Conservation (phyloP, 768 basidiomycete species). For the Phaeolepiota aurea region DNA sequence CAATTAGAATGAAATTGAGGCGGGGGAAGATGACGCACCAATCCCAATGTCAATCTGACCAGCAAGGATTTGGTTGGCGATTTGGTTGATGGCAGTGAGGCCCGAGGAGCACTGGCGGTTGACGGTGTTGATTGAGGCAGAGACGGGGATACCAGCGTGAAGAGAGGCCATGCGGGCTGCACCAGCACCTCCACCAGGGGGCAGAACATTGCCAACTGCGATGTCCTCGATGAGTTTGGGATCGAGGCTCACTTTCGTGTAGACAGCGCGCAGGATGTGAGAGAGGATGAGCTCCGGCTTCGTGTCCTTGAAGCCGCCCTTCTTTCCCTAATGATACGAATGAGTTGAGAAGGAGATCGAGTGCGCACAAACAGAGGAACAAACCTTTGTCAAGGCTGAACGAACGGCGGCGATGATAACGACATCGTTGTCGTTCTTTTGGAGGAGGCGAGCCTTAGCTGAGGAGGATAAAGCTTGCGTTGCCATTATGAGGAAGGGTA, state of each 20-base stretch:
- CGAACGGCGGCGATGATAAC: slow-evolving; percentile 87
- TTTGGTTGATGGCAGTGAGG: slow-evolving; percentile 71
- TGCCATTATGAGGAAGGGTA: slow-evolving; percentile 19
- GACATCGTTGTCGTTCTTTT: slow-evolving; percentile 77
- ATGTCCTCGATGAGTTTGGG: slow-evolving; percentile 81
- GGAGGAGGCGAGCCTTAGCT: slow-evolving; percentile 52
- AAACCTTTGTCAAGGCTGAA: slow-evolving; percentile 87
- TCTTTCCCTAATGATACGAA: slow-evolving; percentile 46
- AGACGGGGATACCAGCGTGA: slow-evolving; percentile 76
- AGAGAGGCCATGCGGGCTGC: slow-evolving; percentile 84
- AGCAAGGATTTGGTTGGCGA: slow-evolving; percentile 69
- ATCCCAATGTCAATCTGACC: slow-evolving; percentile 90
- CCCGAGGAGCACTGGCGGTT: slow-evolving; percentile 92
- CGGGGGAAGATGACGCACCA: slow-evolving; percentile 36
- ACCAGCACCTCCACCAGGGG: slow-evolving; percentile 74
- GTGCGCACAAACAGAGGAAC: too few relatives aligned
- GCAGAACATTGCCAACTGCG: slow-evolving; percentile 82
- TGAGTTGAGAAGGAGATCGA: too few relatives aligned
- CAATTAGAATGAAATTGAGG: not conserved
- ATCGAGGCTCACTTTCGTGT: slow-evolving; percentile 59
- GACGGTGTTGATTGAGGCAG: slow-evolving; percentile 68
- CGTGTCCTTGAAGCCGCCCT: slow-evolving; percentile 90
- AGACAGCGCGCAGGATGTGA: slow-evolving; percentile 67
- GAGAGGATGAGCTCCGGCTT: slow-evolving; percentile 76
- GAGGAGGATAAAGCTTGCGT: slow-evolving; percentile 21